Percentiles rank a stretch among this genome's conserved stretches.
Evolutionary conservation across 2,329 filamentous ascomycete species (phyloP).

Genomic region (Pseudogymnoascus sp.): DNA sequence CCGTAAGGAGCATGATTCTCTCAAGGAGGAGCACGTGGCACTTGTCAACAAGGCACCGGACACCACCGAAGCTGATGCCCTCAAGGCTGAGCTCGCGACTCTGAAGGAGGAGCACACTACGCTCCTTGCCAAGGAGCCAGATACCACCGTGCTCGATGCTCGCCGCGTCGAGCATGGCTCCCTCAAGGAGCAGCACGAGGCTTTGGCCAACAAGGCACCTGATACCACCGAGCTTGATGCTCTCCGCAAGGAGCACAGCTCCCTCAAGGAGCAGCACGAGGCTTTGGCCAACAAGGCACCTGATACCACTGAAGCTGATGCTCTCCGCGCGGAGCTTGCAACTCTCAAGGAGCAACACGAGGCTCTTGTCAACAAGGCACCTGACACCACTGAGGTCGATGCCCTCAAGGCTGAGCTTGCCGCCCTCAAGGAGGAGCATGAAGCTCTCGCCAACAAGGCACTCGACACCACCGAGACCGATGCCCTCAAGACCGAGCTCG

Average conservation of each 20-base stretch:
- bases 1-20: conserved; percentile 29
- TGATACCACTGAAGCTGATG: conserved; percentile 48
- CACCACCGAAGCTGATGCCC: conserved; percentile 45
- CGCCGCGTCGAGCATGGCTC: conserved; percentile 38
- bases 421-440: conserved; percentile 31
- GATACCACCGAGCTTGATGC: conserved; percentile 48
- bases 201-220: conserved; percentile 46
- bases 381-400: conserved; percentile 46
- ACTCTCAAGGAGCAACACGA: conserved; percentile 30
- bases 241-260: conserved; percentile 34
- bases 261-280: conserved; percentile 40
- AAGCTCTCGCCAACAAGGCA: conserved; percentile 49
- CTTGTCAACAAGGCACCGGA: conserved; percentile 47
- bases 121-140: conserved; percentile 30
- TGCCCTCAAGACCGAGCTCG: conserved; percentile 45
- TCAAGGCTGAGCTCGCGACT: conserved; percentile 44
- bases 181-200: conserved; percentile 40
- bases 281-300: conserved; percentile 46
- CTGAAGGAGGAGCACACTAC: conserved; percentile 43
- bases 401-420: conserved; percentile 53
- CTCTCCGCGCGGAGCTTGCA: conserved; percentile 30
- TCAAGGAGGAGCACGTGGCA: conserved; percentile 44
- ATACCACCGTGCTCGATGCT: conserved; percentile 36
- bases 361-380: conserved; percentile 46
- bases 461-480: conserved; percentile 50